Evolutionary conservation across 495 filamentous ascomycete species (phyloP).

Genomic region (Parathielavia appendiculata): DNA sequence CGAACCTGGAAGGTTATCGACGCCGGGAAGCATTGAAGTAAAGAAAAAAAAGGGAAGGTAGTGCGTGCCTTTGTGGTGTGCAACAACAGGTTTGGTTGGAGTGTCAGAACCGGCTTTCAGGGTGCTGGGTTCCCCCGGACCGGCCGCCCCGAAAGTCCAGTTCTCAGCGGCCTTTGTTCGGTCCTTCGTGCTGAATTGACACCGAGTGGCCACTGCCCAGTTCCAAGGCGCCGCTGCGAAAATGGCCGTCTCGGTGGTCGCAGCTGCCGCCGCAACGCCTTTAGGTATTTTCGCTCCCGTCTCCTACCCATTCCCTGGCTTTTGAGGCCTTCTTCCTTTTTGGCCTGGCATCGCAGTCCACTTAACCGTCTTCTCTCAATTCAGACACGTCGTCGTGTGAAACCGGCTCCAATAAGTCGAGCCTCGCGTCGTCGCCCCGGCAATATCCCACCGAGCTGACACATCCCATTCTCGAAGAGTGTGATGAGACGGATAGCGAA

Average conservation of each 20-base stretch:
- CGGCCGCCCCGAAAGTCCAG: constrained; percentile 22
- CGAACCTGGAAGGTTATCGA: neutral
- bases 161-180: constrained; percentile 12
- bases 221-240: constrained; percentile 13
- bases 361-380: constrained; percentile 19
- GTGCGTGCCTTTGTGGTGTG: constrained; percentile 17
- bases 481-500: constrained; percentile 47
- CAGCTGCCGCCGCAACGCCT: constrained; percentile 30
- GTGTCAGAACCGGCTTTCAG: constrained; percentile 17
- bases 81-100: constrained; percentile 9
- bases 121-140: constrained; percentile 21
- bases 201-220: constrained; percentile 3
- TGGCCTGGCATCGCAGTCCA: constrained; percentile 7
- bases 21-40: constrained; percentile 3
- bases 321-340: neutral
- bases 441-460: constrained; percentile 42
- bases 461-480: constrained; percentile 43
- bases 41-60: neutral
- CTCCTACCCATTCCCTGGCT: constrained; percentile 18
- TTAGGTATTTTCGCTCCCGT: constrained; percentile 32
- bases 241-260: constrained; percentile 33
- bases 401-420: constrained; percentile 20
- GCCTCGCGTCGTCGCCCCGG: constrained; percentile 32
- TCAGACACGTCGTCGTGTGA: constrained; percentile 14
- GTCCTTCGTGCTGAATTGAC: neutral